Conservation (phyloP, 163 green algal genomes). For the Coccomyxa subellipsoidea region DNA sequence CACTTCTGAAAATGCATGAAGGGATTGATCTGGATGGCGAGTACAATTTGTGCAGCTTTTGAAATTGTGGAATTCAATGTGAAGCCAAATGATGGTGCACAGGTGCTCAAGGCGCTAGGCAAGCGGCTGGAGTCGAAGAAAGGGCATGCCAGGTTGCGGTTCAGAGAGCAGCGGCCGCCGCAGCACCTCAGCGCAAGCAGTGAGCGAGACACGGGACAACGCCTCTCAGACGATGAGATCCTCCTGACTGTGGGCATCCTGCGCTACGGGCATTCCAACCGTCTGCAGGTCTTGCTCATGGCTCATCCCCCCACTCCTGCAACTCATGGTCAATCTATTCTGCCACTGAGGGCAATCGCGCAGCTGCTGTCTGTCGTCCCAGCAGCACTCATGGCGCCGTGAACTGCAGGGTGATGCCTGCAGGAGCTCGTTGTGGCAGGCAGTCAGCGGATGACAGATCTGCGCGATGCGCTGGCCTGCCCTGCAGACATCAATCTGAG, state of each 20-base stretch:
- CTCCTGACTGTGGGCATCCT: background rate
- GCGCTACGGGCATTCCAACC: background rate
- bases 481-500: slow-evolving; percentile 39
- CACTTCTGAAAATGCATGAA: too few species aligned
- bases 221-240: slow-evolving; percentile 1
- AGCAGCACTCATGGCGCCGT: too few species aligned
- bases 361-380: too few species aligned
- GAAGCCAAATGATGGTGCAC: background rate
- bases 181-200: background rate
- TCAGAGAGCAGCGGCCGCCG: background rate
- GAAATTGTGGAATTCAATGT: background rate
- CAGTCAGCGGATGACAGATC: slow-evolving; percentile 33
- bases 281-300: background rate
- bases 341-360: too few species aligned
- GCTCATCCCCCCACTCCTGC: background rate
- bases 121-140: background rate
- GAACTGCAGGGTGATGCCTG: background rate
- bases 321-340: background rate
- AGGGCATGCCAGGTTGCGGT: background rate
- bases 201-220: background rate
- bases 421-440: slow-evolving; percentile 36
- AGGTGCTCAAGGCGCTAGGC: background rate
- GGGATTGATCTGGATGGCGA: too few species aligned
- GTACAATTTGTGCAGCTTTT: background rate
- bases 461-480: slow-evolving; percentile 42